Evolutionary conservation across 2,329 filamentous ascomycete genomes (phyloP).

Genomic region (Sporothrix brunneoviolacea): DNA sequence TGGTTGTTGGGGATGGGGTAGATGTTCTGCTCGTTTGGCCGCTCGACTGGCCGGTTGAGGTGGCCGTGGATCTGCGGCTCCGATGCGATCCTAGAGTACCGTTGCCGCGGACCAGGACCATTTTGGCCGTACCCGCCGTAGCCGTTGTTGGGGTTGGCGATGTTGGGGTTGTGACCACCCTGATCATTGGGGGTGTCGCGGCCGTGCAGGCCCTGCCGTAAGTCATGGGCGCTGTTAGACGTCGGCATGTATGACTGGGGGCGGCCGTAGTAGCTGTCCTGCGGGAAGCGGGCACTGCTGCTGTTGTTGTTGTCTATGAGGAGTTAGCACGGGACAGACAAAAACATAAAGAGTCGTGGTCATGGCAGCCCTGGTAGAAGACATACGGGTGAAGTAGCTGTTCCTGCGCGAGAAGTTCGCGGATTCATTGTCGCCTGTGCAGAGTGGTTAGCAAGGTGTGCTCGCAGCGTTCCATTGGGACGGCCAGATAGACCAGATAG

Average conservation of each 20-base stretch:
- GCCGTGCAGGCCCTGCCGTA: constrained; percentile 28
- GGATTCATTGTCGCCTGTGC: constrained; percentile 39
- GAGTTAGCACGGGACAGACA: constrained; percentile 21
- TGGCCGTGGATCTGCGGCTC: constrained; percentile 39
- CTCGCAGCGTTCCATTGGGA: too few relatives aligned
- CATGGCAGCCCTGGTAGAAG: too few relatives aligned
- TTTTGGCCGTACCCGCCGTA: constrained; percentile 27
- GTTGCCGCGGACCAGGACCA: constrained; percentile 23
- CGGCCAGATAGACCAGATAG: too few relatives aligned
- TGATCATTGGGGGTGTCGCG: constrained; percentile 39
- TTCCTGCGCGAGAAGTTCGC: constrained; percentile 50
- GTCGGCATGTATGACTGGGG: constrained; percentile 28
- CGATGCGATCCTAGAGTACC: constrained; percentile 37
- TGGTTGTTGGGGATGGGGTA: constrained; percentile 59
- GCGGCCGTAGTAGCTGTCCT: constrained; percentile 47
- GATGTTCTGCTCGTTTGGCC: constrained; percentile 36
- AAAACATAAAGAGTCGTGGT: too few relatives aligned
- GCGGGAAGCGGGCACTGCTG: constrained; percentile 39
- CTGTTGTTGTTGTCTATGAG: constrained; percentile 18
- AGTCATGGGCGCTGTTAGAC: constrained; percentile 33
- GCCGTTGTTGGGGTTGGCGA: constrained; percentile 21
- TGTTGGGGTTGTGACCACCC: constrained; percentile 35
- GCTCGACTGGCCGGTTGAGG: constrained; percentile 31
- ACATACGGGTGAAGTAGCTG: constrained; percentile 46
- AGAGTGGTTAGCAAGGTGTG: too few relatives aligned